Base-by-base conservation (phyloP, 108 stramenopile genomes). In the Nitzschia putrida region DNA sequence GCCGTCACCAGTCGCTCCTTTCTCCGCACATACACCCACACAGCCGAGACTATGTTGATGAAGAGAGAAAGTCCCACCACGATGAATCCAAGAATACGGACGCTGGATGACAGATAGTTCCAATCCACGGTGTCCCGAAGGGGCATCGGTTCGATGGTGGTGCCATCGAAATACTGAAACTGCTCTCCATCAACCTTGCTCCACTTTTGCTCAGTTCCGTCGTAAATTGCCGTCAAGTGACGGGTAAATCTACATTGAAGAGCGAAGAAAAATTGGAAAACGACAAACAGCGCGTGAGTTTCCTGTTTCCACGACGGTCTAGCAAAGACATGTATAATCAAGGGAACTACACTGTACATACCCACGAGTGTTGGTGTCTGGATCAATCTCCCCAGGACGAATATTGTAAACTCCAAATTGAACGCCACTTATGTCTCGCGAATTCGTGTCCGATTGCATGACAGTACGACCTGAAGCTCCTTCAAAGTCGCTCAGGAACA, bases 91-190 rank as follows among this genome's bases (percentile, higher is more conserved):
- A 67, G 25, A 12, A 70, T 77, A 40, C 69, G 79, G 24, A 53
- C 57, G 6, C 53, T 79, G 13, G 53, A 59, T 25, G 79, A 76
- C 13, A 80, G 56, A 38, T 70, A 85, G 16, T 81, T 73, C 70
- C 38, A 57, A 14, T 66, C 38, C 16, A 65, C 23, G 5, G 40
- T 41, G 23, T 37, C 44, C 14, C 66, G 18, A 20, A 73, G 53
- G 3, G 42, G 63, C 9, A 24, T 41, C n/a, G 72, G 72, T 34
- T 57, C 38, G 7, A 22, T 55, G 44, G 63, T 54, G 4, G 72
- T 65, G 6, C 64, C 65, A 41, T 66, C 72, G 23, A 41, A 41
- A 44, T 21, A 69, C 8, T 29, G n/a, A 29, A 57, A 69, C 21
- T 56, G 5, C 13, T 69, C 40, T n/a, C n/a, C n/a, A n/a, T n/a